These are phyloP conservation scores for Penicillium diatomitis DNA, from an alignment of 495 filamentous ascomycete species.

Conservation along the genomic window DNA sequence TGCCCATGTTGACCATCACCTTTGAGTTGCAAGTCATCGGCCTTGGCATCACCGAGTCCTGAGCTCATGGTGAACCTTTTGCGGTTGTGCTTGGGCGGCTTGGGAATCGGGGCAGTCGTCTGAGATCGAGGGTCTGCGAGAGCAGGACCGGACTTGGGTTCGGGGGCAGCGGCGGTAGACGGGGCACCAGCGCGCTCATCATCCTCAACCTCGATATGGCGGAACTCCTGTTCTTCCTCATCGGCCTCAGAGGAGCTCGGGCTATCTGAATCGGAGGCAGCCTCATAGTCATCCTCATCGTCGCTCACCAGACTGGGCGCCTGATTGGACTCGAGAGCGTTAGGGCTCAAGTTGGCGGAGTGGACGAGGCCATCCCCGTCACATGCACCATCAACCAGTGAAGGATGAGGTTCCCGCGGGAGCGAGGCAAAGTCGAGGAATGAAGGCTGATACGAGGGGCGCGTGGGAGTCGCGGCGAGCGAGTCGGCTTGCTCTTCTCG, in stretches of 20 bases:
- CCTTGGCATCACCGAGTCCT: slow-evolving; percentile 25
- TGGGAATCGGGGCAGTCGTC: slow-evolving; percentile 21
- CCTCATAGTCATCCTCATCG: slow-evolving; percentile 64
- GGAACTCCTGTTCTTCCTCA: slow-evolving; percentile 37
- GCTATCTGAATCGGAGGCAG: slow-evolving; percentile 41
- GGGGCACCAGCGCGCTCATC: slow-evolving; percentile 31
- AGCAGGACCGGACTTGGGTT: slow-evolving; percentile 29
- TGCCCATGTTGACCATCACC: slow-evolving; percentile 18
- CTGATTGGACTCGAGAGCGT: slow-evolving; percentile 67
- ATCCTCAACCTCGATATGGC: slow-evolving; percentile 46
- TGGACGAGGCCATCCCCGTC: slow-evolving; percentile 44
- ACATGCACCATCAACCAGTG: slow-evolving; percentile 18
- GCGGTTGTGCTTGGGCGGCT: slow-evolving; percentile 38
- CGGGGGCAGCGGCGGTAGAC: slow-evolving; percentile 20
- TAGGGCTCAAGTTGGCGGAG: slow-evolving; percentile 59
- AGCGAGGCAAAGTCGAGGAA: slow-evolving; percentile 17
- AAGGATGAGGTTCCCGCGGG: slow-evolving; percentile 20
- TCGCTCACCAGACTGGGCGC: slow-evolving; percentile 85
- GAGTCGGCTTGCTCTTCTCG: slow-evolving; percentile 18
- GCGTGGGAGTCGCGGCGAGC: slow-evolving; percentile 26
- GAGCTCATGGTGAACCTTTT: slow-evolving; percentile 39
- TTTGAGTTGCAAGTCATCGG: slow-evolving; percentile 37
- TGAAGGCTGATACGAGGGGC: slow-evolving; percentile 25
- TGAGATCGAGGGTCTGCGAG: slow-evolving; percentile 24
- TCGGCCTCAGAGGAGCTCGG: slow-evolving; percentile 36